Percentiles rank a stretch among this genome's conserved stretches.
Conservation (phyloP, 441 rosid genomes). For the Raphanus hybrid region DNA sequence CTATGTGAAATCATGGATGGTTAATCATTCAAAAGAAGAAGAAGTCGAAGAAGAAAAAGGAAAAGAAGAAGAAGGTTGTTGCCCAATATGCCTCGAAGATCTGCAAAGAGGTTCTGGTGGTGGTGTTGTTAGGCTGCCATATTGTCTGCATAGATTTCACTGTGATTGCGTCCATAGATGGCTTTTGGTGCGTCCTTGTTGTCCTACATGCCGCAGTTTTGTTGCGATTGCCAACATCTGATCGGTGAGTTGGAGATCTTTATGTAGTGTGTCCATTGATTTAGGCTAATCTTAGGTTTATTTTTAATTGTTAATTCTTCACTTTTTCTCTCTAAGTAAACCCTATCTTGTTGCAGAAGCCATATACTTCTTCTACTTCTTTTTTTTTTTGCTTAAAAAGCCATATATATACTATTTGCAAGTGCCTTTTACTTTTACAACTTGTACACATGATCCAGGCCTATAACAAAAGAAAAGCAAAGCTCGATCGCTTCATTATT, state of each 20-base stretch:
- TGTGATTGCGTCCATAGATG: neutral
- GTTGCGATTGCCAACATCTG: neutral
- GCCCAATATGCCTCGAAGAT: constrained; percentile 4
- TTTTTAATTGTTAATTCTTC: no score
- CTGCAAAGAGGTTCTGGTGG: neutral
- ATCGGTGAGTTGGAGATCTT: neutral
- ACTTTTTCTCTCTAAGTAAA: no score
- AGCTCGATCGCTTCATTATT: no score
- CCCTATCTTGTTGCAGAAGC: no score
- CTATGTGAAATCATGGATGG: neutral
- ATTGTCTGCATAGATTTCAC: neutral
- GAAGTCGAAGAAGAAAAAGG: neutral
- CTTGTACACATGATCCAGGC: no score
- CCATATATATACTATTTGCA: no score
- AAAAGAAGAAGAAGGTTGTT: neutral
- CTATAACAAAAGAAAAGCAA: no score
- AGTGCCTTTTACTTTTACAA: no score
- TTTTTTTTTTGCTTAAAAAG: no score
- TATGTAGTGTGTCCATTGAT: neutral
- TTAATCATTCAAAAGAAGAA: neutral
- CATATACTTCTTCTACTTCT: no score
- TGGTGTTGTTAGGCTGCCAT: neutral
- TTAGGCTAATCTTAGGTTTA: neutral
- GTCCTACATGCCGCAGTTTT: neutral
- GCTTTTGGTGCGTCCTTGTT: neutral